Percentiles rank a stretch among this genome's conserved stretches.
These are phyloP conservation scores for Parvularia atlantis DNA, from an alignment of 78 protist genomes.

Conservation along the genomic window DNA sequence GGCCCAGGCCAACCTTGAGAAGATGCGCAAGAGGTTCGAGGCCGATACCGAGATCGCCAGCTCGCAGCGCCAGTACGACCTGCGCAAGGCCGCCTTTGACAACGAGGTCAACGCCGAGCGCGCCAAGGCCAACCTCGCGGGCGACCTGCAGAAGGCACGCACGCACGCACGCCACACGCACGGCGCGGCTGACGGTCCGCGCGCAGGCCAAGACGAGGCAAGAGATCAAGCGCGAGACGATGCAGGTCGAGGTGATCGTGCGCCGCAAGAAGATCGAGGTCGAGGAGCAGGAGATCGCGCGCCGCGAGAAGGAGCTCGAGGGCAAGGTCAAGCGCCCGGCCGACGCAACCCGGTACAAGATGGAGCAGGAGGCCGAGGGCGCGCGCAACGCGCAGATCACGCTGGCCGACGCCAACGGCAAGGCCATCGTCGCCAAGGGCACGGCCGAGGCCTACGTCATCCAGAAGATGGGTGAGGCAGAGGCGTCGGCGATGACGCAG, in stretches of 20 bases:
- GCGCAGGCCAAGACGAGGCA: not conserved
- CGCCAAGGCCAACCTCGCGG: slow-evolving; percentile 2
- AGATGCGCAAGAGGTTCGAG: not conserved
- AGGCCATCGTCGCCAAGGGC: not conserved
- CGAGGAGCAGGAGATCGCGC: slow-evolving; percentile 8
- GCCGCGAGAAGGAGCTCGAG: not conserved
- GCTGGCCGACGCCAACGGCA: not conserved
- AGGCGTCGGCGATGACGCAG: not conserved
- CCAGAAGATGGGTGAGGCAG: not conserved
- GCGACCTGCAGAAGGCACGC: not conserved
- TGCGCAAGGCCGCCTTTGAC: not conserved
- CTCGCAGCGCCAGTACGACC: not conserved
- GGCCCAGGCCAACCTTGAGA: not conserved
- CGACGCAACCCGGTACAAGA: slow-evolving; percentile 3
- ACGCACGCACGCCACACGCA: too few species aligned
- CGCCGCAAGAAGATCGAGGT: slow-evolving; percentile 2
- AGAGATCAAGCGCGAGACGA: not conserved
- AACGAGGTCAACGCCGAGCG: not conserved
- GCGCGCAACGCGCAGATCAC: too few species aligned
- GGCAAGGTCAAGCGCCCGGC: slow-evolving; percentile 5
- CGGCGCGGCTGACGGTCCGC: not conserved
- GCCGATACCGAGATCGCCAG: slow-evolving; percentile 2
- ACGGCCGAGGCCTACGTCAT: not conserved
- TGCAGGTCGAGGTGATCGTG: slow-evolving; percentile 9
- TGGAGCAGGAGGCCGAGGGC: not conserved